phyloP scores from a whole-genome alignment of 2,329 filamentous ascomycete genomes.

The Hypoxylon sp. region DNA sequence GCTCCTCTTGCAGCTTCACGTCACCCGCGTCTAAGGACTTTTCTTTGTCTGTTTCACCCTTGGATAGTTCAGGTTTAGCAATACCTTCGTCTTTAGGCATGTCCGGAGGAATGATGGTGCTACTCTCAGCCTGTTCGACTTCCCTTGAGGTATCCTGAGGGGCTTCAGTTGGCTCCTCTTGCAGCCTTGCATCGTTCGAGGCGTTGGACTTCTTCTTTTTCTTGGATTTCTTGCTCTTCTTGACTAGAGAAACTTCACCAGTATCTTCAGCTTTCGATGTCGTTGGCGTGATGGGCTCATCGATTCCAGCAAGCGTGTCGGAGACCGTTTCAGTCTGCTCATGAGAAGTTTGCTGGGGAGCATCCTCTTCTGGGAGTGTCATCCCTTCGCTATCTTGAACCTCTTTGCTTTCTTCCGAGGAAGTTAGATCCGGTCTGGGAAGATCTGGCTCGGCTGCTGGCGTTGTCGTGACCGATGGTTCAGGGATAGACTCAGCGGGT shows the following conservation, averaged over 20 bases:
- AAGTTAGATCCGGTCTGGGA: conserved; percentile 21
- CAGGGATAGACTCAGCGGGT: not conserved
- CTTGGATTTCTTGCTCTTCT: conserved; percentile 48
- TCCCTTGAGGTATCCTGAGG: not conserved
- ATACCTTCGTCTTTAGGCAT: conserved; percentile 15
- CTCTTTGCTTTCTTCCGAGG: conserved; percentile 48
- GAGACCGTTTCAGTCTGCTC: not conserved
- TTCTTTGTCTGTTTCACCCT: not conserved
- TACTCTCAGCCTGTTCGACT: not conserved
- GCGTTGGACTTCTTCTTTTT: conserved; percentile 38
- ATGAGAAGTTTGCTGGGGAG: conserved; percentile 5
- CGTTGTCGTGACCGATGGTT: conserved; percentile 4
- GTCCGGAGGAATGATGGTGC: not conserved
- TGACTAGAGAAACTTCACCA: conserved; percentile 27
- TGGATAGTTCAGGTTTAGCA: not conserved
- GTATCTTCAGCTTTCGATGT: conserved; percentile 31
- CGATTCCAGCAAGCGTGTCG: not conserved
- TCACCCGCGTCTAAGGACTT: not conserved
- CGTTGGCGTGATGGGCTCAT: conserved; percentile 15
- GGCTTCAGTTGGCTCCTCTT: not conserved
- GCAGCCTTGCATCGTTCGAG: not conserved
- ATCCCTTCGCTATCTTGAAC: conserved; percentile 44
- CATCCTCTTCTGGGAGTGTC: conserved; percentile 19
- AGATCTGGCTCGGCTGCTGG: not conserved
- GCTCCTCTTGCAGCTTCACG: conserved; percentile 5